phyloP scores from a whole-genome alignment of 2,329 filamentous ascomycete genomes.

The Ophiocordyceps camponoti-saundersi region DNA sequence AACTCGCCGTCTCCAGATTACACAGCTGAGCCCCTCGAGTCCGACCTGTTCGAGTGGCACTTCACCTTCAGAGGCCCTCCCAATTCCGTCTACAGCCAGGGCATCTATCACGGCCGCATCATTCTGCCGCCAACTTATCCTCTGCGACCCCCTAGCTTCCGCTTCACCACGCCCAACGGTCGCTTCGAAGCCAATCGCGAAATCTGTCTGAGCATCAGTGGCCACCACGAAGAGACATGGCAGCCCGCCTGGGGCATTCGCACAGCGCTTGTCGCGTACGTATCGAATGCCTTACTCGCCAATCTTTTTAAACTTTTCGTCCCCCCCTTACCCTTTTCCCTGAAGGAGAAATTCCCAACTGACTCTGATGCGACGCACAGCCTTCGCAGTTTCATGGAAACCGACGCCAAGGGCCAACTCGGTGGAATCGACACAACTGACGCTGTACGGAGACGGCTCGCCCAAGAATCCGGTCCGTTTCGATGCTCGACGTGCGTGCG shows the following conservation, averaged over 20 bases:
- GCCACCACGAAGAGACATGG: constrained; percentile 97
- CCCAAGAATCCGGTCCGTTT: constrained; percentile 47
- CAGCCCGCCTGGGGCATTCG: constrained; percentile 95
- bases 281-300: not conserved
- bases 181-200: constrained; percentile 93
- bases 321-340: not conserved
- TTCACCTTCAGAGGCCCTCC: constrained; percentile 91
- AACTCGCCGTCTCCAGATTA: constrained; percentile 69
- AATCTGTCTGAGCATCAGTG: constrained; percentile 86
- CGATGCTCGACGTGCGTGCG: constrained; percentile 54
- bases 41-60: constrained; percentile 96
- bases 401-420: constrained; percentile 70
- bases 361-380: constrained; percentile 8
- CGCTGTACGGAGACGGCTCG: constrained; percentile 49
- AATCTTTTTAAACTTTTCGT: not conserved
- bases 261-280: constrained; percentile 57
- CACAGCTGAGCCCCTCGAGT: constrained; percentile 68
- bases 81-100: constrained; percentile 57
- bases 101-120: constrained; percentile 93
- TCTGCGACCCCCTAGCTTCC: constrained; percentile 83
- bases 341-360: not conserved
- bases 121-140: constrained; percentile 80
- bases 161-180: constrained; percentile 81
- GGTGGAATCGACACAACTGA: constrained; percentile 70
- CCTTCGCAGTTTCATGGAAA: constrained; percentile 85